Conservation (phyloP, 176 grass and related monocot genomes). For the Hyparrhenia diplandra region DNA sequence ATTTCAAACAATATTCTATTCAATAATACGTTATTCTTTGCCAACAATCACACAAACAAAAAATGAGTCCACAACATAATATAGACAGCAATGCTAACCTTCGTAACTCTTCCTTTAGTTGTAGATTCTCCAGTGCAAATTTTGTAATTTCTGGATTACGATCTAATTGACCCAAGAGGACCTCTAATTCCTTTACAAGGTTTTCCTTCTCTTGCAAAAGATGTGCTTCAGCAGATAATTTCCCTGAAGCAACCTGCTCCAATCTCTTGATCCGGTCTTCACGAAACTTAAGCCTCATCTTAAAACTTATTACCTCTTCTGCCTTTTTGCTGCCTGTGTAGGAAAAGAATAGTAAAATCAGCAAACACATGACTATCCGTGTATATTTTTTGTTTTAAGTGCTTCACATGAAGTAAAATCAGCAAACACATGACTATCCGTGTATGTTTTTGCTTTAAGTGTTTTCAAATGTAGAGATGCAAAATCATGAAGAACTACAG, state of each 20-base stretch:
- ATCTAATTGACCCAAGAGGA: slow-evolving; percentile 58
- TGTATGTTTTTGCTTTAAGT: too few relatives aligned
- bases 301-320: slow-evolving; percentile 87
- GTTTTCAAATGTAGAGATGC: neutral
- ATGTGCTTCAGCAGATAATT: slow-evolving; percentile 79
- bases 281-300: slow-evolving; percentile 94
- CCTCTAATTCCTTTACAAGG: slow-evolving; percentile 68
- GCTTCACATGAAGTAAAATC: slow-evolving; percentile 15
- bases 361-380: neutral
- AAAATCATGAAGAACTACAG: slow-evolving; percentile 29
- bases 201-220: slow-evolving; percentile 72
- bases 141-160: slow-evolving; percentile 93
- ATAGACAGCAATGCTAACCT: slow-evolving; percentile 48
- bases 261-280: slow-evolving; percentile 84
- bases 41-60: neutral
- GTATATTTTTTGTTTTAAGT: neutral
- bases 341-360: slow-evolving; percentile 26
- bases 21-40: neutral
- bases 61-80: neutral
- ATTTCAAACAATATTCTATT: neutral
- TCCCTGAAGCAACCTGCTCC: slow-evolving; percentile 64
- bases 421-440: neutral
- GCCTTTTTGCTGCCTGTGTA: slow-evolving; percentile 70
- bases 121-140: slow-evolving; percentile 98
- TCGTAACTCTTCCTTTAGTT: slow-evolving; percentile 87